Evolutionary conservation across 2,329 filamentous ascomycete genomes (phyloP).

Genomic region (Leptosphaerulina australis): DNA sequence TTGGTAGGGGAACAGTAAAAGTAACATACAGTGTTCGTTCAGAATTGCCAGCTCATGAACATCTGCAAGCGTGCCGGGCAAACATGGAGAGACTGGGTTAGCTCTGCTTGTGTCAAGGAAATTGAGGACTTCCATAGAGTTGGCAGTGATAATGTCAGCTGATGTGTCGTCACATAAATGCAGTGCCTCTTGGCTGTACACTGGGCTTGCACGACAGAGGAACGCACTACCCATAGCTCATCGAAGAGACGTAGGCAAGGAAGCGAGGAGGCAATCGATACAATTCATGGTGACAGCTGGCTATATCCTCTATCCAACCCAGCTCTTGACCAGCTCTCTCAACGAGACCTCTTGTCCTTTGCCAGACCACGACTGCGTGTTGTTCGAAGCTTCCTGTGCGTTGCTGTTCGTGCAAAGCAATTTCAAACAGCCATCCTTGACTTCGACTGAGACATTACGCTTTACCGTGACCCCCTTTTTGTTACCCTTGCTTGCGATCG

Average conservation of each 20-base stretch:
- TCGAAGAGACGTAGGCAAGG: neutral
- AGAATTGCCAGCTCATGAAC: too few species aligned
- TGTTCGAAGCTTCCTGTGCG: slow-evolving; percentile 17
- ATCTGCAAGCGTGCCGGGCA: too few species aligned
- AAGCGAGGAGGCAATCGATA: neutral
- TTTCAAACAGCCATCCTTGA: slow-evolving; percentile 28
- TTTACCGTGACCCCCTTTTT: slow-evolving; percentile 27
- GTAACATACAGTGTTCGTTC: too few species aligned
- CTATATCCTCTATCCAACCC: slow-evolving; percentile 21
- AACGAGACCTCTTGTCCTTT: slow-evolving; percentile 19
- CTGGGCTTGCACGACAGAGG: neutral
- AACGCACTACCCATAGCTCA: neutral
- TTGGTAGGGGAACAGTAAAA: too few species aligned
- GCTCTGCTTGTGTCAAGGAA: too few species aligned
- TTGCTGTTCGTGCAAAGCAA: slow-evolving; percentile 16
- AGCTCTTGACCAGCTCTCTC: slow-evolving; percentile 35
- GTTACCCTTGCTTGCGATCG: slow-evolving; percentile 27
- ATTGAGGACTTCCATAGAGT: neutral
- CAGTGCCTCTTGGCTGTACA: slow-evolving; percentile 1
- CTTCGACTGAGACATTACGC: slow-evolving; percentile 30
- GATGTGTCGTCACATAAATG: slow-evolving; percentile 3
- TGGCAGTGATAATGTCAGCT: slow-evolving; percentile 7
- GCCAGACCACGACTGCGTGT: slow-evolving; percentile 36
- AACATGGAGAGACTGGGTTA: too few species aligned
- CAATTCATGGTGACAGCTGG: neutral